Evolutionary conservation across 192 early-diverging fungal genomes (phyloP).

Genomic region (Thamnidium elegans): DNA sequence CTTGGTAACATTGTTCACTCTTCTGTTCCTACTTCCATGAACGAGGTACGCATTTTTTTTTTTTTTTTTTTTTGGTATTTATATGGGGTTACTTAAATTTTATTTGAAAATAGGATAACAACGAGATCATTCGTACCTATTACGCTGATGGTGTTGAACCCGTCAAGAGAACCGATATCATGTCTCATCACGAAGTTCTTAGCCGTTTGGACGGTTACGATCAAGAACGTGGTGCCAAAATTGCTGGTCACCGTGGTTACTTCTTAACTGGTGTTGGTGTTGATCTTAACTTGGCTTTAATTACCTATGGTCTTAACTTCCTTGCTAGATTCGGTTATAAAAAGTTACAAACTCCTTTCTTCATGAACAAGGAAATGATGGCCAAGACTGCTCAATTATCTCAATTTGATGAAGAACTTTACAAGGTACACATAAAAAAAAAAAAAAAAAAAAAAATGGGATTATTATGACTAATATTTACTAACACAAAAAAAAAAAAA

Average conservation of each 20-base stretch:
- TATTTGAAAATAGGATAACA: constrained; percentile 54
- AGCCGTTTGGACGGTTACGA: constrained; percentile 89
- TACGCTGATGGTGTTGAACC: constrained; percentile 58
- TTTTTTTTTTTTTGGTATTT: too few relatives aligned
- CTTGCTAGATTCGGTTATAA: constrained; percentile 77
- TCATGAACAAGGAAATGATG: constrained; percentile 97
- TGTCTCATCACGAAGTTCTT: constrained; percentile 94
- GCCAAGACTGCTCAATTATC: constrained; percentile 97
- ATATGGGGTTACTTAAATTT: background rate
- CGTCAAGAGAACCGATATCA: constrained; percentile 55
- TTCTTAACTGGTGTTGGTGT: constrained; percentile 95
- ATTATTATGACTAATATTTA: constrained; percentile 7
- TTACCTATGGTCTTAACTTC: constrained; percentile 95
- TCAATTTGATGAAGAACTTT: constrained; percentile 98
- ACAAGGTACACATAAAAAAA: constrained; percentile 58
- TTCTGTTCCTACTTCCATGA: constrained; percentile 79
- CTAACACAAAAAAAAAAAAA: too few relatives aligned
- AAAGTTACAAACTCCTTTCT: constrained; percentile 97
- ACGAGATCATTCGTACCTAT: constrained; percentile 61
- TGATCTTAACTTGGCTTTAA: constrained; percentile 93
- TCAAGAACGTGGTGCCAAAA: constrained; percentile 83
- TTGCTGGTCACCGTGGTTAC: constrained; percentile 98
- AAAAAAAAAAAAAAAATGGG: background rate
- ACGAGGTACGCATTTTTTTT: constrained; percentile 55
- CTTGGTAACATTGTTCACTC: constrained; percentile 96